phyloP scores from a whole-genome alignment of 345 rosid species.

The Aquilaria sinensis region DNA sequence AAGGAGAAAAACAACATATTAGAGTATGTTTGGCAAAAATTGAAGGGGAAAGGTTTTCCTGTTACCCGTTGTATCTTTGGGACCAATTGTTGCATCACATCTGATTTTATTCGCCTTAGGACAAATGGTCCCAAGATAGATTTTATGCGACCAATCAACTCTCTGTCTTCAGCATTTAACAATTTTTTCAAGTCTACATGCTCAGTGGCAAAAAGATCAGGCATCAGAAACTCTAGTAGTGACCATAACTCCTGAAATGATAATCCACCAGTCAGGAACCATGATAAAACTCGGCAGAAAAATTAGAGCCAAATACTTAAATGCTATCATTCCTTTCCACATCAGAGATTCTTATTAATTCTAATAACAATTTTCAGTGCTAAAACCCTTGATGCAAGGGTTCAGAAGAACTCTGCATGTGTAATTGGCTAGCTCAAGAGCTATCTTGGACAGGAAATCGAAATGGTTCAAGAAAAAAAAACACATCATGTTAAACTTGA shows the following conservation, averaged over 20 bases:
- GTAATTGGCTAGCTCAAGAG: too few relatives aligned
- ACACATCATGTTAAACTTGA: too few relatives aligned
- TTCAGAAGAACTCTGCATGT: too few relatives aligned
- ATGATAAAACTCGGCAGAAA: constrained; percentile 6
- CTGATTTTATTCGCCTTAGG: constrained; percentile 90
- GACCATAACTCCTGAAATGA: constrained; percentile 88
- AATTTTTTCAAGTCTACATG: constrained; percentile 88
- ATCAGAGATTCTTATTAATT: too few relatives aligned
- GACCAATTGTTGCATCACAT: constrained; percentile 96
- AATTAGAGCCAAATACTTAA: constrained; percentile 1
- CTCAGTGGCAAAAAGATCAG: constrained; percentile 89
- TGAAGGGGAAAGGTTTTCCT: too few relatives aligned
- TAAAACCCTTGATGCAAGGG: too few relatives aligned
- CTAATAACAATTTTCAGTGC: too few relatives aligned
- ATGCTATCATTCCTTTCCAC: too few relatives aligned
- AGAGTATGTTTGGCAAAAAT: not conserved
- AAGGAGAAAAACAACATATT: not conserved
- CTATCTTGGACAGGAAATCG: too few relatives aligned
- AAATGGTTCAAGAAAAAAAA: too few relatives aligned
- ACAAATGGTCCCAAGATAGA: constrained; percentile 94
- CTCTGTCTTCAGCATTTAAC: constrained; percentile 76
- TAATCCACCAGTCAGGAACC: constrained; percentile 16
- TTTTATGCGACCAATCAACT: constrained; percentile 81
- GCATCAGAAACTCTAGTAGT: constrained; percentile 92
- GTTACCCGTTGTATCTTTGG: constrained; percentile 84